Evolutionary conservation across 306 rosid species (phyloP).

Genomic region (Castanopsis chinensis): DNA sequence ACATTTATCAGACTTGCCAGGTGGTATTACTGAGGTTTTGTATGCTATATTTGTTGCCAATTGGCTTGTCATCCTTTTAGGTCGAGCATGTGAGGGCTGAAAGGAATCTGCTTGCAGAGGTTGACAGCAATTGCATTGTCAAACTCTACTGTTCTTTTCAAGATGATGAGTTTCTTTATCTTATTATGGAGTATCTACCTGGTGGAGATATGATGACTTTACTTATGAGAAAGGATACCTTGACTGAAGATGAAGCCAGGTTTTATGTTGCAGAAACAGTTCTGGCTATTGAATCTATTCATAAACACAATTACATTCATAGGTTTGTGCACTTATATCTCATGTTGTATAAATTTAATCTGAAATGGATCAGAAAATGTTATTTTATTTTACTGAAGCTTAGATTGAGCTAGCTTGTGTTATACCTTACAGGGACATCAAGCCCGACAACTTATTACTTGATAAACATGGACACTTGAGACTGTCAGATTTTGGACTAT

Average conservation of each 20-base stretch:
- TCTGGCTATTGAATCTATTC: conserved; percentile 93
- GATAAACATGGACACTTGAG: conserved; percentile 91
- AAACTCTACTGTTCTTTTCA: conserved; percentile 95
- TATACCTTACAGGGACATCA: conserved; percentile 77
- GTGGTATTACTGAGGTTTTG: conserved; percentile 18
- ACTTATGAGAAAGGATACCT: conserved; percentile 95
- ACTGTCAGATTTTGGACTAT: conserved; percentile 96
- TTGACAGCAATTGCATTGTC: conserved; percentile 96
- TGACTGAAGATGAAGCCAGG: conserved; percentile 92
- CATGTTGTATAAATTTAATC: not conserved
- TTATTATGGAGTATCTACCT: conserved; percentile 96
- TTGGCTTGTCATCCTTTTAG: conserved; percentile 35
- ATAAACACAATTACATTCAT: conserved; percentile 90
- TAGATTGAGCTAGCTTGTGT: conserved; percentile 20
- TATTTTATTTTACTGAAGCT: not conserved
- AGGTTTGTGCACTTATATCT: conserved; percentile 47
- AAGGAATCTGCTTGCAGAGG: conserved; percentile 98
- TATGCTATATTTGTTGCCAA: conserved; percentile 14
- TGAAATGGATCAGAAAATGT: conserved; percentile 11
- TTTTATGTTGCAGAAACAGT: conserved; percentile 91
- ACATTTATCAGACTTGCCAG: conserved; percentile 21
- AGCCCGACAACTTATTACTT: conserved; percentile 94
- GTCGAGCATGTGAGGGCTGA: conserved; percentile 98
- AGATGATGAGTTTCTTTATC: conserved; percentile 89
- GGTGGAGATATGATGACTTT: conserved; percentile 99